Percentiles rank a stretch among this genome's conserved stretches.
Evolutionary conservation across 1,284 basidiomycete species (phyloP).

Genomic region (Trametes polyzona): DNA sequence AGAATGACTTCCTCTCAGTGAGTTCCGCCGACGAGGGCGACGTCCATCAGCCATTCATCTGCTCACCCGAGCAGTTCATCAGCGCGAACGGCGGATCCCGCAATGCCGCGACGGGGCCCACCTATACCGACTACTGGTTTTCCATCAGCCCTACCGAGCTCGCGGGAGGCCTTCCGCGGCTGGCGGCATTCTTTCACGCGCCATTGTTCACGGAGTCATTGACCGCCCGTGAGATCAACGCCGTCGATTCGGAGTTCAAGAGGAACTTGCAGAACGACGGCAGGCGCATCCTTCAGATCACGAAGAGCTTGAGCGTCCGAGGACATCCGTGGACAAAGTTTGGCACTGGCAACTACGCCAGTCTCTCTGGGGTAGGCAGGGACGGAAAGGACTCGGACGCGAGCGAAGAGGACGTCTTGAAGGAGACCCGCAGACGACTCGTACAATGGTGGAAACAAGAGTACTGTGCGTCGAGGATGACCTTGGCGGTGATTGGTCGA

Average conservation of each 20-base stretch:
- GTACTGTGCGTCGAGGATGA: conserved; percentile 74
- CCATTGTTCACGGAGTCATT: conserved; percentile 66
- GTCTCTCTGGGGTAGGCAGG: conserved; percentile 41
- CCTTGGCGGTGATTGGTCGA: conserved; percentile 44
- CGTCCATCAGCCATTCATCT: neutral
- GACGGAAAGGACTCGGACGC: conserved; percentile 18
- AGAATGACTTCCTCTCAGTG: conserved; percentile 57
- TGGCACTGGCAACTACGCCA: conserved; percentile 65
- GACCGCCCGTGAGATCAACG: conserved; percentile 69
- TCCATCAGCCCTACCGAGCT: conserved; percentile 56
- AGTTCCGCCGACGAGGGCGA: conserved; percentile 6
- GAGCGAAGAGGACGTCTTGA: conserved; percentile 43
- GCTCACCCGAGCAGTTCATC: conserved; percentile 45
- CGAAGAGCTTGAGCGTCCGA: conserved; percentile 53
- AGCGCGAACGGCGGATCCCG: conserved; percentile 61
- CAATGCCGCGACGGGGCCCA: conserved; percentile 68
- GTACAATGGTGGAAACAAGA: conserved; percentile 70
- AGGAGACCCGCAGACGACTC: conserved; percentile 63
- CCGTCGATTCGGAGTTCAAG: conserved; percentile 74
- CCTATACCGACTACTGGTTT: conserved; percentile 67
- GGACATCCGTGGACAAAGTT: conserved; percentile 68
- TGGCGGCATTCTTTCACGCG: conserved; percentile 69
- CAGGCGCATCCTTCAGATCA: conserved; percentile 66
- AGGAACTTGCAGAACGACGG: conserved; percentile 69
- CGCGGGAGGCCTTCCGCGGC: conserved; percentile 60